These are phyloP conservation scores for Clitopilus hobsonii DNA, from an alignment of 768 basidiomycete species.

Conservation along the genomic window DNA sequence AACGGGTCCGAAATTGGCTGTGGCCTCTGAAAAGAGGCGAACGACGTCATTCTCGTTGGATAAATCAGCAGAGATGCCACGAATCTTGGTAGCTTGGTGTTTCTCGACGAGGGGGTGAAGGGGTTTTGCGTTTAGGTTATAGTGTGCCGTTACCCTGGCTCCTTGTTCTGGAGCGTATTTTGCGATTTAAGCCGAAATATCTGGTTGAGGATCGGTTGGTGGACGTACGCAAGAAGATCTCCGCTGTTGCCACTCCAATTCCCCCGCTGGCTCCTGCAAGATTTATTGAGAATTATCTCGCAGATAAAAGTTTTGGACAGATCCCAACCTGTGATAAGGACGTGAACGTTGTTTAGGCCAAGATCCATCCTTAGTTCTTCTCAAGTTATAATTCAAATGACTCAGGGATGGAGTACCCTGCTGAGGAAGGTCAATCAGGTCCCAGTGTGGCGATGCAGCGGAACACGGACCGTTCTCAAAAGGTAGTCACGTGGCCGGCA, in stretches of 20 bases:
- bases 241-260: constrained; percentile 62
- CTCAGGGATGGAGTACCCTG: neutral
- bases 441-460: neutral
- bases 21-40: constrained; percentile 41
- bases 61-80: constrained; percentile 54
- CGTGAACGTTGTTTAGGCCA: no score
- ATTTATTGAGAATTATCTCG: neutral
- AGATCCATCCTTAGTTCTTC: no score
- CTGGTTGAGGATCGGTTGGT: neutral
- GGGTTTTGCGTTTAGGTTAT: constrained; percentile 45
- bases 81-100: constrained; percentile 28
- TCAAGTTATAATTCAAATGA: no score
- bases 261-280: constrained; percentile 68
- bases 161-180: constrained; percentile 50
- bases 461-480: neutral
- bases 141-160: constrained; percentile 69
- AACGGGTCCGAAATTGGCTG: constrained; percentile 40
- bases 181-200: neutral
- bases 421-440: neutral
- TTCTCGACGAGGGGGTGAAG: constrained; percentile 34
- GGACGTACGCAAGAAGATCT: constrained; percentile 49
- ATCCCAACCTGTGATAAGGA: constrained; percentile 72
- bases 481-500: neutral
- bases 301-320: no score
- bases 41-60: constrained; percentile 48